Base-by-base conservation (phyloP, 495 filamentous ascomycete species). In the Penicillium cataractarum region DNA sequence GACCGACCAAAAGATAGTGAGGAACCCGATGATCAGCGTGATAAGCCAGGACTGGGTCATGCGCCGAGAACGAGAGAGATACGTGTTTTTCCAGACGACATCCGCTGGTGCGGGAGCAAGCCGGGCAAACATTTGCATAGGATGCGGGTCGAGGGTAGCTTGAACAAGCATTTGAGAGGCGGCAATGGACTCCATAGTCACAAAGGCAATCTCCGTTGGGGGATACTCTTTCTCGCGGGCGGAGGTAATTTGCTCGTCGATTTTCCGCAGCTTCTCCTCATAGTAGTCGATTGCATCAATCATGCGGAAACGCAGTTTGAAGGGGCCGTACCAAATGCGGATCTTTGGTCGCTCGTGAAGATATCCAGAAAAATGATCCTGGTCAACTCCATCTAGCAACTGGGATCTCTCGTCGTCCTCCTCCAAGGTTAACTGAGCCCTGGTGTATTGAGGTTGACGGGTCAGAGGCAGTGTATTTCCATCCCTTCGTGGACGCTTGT, bases 181-280 rank as follows among this genome's bases (percentile, higher is more conserved):
- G n/a, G 92, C 90, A 61, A 94, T 92, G 19, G 92, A 96, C 74
- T 97, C 89, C 90, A 99, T 93, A 1, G 96, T 97, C 33, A 99
- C 92, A 73, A 98, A 98, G 7, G 96, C 96, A 35, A 96, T 80
- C 44, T 93, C 87, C 0, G 87, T 92, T 2, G 96, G 83, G 9
- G 82, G 76, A 69, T 91, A 97, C 17, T 89, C 87, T 71, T 93
- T 93, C 65, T 85, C 84, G 27, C 96, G 84, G 0, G 90, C 87
- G 17, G 64, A 73, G 22, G 73, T 72, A 44, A 99, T 93, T 66
- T 89, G 81, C 44, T 93, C 91, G 61, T 98, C 94, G 6, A 95
- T 71, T 31, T 82, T 84, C 17, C 89, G 88, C n/a, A 98, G 82
- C 67, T 89, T 89, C 69, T 96, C 92, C 65, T 93, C 89, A 70